Conservation (phyloP, 495 filamentous ascomycete genomes). For the Bombardia bombarda region DNA sequence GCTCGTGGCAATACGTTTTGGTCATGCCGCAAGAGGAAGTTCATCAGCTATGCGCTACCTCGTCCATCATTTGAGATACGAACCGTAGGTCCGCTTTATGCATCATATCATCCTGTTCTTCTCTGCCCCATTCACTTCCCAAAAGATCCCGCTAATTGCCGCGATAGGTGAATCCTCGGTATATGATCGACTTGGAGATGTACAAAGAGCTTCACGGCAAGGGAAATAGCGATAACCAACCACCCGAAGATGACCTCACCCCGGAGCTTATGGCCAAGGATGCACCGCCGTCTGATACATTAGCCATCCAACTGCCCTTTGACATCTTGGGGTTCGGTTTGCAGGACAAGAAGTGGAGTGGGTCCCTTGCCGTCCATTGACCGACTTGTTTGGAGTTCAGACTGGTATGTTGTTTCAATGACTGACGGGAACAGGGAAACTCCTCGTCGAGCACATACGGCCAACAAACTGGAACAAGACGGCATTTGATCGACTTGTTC, state of each 20-base stretch:
- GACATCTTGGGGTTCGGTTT: neutral
- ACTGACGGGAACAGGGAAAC: no score
- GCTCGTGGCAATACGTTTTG: neutral
- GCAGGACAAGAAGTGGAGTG: constrained; percentile 1
- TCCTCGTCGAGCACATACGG: constrained; percentile 9
- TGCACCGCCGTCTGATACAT: neutral
- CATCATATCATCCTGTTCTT: neutral
- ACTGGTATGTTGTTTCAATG: no score
- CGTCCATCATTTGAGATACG: neutral
- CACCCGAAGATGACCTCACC: no score
- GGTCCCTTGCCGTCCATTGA: no score
- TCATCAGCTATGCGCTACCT: no score
- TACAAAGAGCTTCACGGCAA: no score
- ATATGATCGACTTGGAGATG: neutral
- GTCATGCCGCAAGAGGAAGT: neutral
- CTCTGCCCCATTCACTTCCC: no score
- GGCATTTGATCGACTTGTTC: constrained; percentile 46
- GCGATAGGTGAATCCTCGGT: neutral
- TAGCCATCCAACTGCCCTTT: neutral
- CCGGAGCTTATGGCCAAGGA: neutral
- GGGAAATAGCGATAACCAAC: no score
- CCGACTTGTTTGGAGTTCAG: no score
- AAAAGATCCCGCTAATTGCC: no score
- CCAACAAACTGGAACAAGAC: constrained; percentile 39
- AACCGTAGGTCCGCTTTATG: neutral